Percentiles rank a stretch among this genome's conserved stretches.
phyloP scores from a whole-genome alignment of 805 yeast species.

The Cyberlindnera nakhonratchasimensis region DNA sequence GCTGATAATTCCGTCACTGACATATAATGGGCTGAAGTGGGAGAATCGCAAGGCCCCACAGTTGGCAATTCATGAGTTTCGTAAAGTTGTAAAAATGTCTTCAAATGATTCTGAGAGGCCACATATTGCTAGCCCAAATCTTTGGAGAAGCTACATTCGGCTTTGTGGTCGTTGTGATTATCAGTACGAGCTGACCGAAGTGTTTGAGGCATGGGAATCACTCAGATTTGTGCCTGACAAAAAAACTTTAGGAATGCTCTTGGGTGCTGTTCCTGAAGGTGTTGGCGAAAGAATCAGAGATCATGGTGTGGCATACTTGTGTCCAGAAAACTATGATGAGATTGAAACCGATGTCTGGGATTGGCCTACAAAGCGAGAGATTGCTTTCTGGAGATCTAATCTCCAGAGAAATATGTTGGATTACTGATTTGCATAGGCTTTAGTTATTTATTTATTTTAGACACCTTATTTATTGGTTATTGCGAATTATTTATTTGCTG shows the following conservation, averaged over 20 bases:
- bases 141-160: conserved; percentile 52
- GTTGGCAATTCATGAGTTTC: conserved; percentile 56
- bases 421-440: neutral
- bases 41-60: conserved; percentile 53
- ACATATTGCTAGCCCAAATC: conserved; percentile 41
- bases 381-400: conserved; percentile 18
- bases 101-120: conserved; percentile 19
- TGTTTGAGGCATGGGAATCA: conserved; percentile 54
- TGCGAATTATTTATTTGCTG: neutral
- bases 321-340: conserved; percentile 13
- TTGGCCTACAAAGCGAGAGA: conserved; percentile 34
- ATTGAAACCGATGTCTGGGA: conserved; percentile 28
- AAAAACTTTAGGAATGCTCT: conserved; percentile 37
- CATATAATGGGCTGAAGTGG: conserved; percentile 39
- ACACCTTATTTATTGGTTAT: conserved; percentile 2
- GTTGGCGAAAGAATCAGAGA: conserved; percentile 35
- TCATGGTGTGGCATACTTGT: conserved; percentile 29
- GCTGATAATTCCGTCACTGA: conserved; percentile 46
- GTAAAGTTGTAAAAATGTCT: conserved; percentile 37
- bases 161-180: conserved; percentile 47
- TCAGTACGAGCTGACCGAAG: conserved; percentile 43
- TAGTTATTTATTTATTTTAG: conserved; percentile 6
- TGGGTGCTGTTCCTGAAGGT: conserved; percentile 27
- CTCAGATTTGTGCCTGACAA: conserved; percentile 41
- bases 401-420: neutral